phyloP scores from a whole-genome alignment of 192 early-diverging fungal species.

The Entomortierella lignicola region DNA sequence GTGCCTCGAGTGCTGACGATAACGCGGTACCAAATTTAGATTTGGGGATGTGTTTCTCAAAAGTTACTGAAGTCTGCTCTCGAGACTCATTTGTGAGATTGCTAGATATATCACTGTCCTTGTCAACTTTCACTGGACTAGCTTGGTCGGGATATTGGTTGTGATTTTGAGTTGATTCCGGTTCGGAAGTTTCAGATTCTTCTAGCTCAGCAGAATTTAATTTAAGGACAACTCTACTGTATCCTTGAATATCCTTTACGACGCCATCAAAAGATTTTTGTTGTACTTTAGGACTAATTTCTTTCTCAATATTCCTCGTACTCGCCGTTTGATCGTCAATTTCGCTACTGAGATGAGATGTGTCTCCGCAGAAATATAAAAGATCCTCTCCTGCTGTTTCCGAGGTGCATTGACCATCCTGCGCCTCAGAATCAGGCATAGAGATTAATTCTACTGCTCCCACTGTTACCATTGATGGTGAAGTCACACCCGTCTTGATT shows the following conservation, averaged over 20 bases:
- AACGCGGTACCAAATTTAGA: background rate
- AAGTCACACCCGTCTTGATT: slow-evolving; percentile 6
- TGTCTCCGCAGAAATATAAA: background rate
- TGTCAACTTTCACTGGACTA: no score
- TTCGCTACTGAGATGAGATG: background rate
- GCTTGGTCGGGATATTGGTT: background rate
- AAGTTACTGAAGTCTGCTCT: background rate
- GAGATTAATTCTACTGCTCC: background rate
- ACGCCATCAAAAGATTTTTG: no score
- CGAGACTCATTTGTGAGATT: background rate
- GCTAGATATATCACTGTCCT: background rate
- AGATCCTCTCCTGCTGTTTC: background rate
- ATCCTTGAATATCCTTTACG: no score
- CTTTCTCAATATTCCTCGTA: no score
- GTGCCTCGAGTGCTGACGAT: slow-evolving; percentile 6
- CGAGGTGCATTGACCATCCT: background rate
- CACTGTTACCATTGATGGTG: background rate
- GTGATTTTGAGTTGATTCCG: background rate
- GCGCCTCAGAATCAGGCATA: background rate
- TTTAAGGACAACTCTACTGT: no score
- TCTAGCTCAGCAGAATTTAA: no score
- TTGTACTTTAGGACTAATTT: no score
- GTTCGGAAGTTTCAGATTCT: no score
- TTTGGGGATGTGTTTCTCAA: background rate
- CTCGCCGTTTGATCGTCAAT: no score